These are phyloP conservation scores for Volvariella surrecta DNA, from an alignment of 1,284 basidiomycete genomes.

Conservation along the genomic window DNA sequence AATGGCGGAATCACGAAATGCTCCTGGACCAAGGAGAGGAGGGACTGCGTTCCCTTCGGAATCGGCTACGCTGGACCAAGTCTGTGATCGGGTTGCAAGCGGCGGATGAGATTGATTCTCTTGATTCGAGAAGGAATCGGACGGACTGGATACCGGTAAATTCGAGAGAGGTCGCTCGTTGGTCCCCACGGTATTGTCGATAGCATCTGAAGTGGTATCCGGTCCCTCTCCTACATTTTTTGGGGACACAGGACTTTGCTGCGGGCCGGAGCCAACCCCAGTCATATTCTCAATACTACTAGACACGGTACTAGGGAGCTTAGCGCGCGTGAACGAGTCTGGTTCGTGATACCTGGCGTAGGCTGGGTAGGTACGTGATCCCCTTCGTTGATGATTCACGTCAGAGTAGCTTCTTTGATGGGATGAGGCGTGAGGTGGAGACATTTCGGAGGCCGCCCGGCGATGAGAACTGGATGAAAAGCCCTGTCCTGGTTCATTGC, in stretches of 20 bases:
- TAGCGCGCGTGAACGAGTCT: constrained; percentile 22
- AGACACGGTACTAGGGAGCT: constrained; percentile 43
- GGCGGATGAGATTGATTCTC: not conserved
- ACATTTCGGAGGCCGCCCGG: not conserved
- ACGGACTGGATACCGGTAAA: too few species aligned
- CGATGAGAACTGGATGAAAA: not conserved
- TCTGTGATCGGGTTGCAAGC: not conserved
- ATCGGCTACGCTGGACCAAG: too few species aligned
- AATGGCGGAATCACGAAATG: constrained; percentile 48
- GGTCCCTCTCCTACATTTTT: not conserved
- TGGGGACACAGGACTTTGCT: constrained; percentile 14
- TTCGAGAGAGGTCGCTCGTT: not conserved
- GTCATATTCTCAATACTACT: constrained; percentile 48
- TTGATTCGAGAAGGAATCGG: too few species aligned
- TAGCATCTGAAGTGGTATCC: not conserved
- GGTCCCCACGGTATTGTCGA: not conserved
- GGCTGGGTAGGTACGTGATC: constrained; percentile 8
- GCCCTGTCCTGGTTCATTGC: not conserved
- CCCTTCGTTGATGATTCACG: constrained; percentile 23
- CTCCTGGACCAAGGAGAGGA: constrained; percentile 33
- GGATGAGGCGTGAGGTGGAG: too few species aligned
- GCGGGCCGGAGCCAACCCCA: constrained; percentile 44
- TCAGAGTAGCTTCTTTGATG: constrained; percentile 1
- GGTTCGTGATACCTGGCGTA: constrained; percentile 12
- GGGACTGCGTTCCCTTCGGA: constrained; percentile 2